phyloP scores from a whole-genome alignment of 148 eudicot genomes.

The Rhododendron williamsianum region DNA sequence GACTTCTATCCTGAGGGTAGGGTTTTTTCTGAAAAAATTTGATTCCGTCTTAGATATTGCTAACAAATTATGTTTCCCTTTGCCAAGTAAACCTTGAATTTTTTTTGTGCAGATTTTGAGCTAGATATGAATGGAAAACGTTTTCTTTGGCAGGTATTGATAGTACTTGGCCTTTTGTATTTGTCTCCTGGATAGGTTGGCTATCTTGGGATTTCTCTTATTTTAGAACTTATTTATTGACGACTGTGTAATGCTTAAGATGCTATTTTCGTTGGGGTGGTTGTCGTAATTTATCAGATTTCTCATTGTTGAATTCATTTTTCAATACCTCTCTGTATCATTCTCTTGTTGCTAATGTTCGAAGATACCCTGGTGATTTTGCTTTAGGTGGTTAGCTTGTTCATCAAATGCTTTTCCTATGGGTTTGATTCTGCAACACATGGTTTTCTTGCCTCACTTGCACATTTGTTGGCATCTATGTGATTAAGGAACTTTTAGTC shows the following conservation, averaged over 20 bases:
- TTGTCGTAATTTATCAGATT: background rate
- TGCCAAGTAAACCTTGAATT: background rate
- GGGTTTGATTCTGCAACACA: background rate
- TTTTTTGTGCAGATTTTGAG: conserved; percentile 28
- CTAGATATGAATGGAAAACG: conserved; percentile 31
- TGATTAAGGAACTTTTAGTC: background rate
- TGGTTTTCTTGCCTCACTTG: background rate
- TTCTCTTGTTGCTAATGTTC: background rate
- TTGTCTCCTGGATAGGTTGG: background rate
- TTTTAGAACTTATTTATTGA: background rate
- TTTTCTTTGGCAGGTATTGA: conserved; percentile 25
- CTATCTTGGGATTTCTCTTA: background rate
- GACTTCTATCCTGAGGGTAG: conserved; percentile 38
- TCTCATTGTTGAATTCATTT: background rate
- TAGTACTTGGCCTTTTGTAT: background rate
- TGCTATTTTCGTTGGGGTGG: background rate
- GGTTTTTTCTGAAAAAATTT: background rate
- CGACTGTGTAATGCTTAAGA: background rate
- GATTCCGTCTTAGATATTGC: background rate
- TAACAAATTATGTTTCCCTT: background rate
- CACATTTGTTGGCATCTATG: background rate
- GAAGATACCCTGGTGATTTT: background rate
- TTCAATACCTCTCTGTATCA: background rate
- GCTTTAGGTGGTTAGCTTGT: background rate
- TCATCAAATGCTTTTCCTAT: background rate